A percentile compares a stretch with the other conserved stretches of the same genome.
Conservation (phyloP, 805 yeast genomes). For the Blastobotrys chiropterorum region DNA sequence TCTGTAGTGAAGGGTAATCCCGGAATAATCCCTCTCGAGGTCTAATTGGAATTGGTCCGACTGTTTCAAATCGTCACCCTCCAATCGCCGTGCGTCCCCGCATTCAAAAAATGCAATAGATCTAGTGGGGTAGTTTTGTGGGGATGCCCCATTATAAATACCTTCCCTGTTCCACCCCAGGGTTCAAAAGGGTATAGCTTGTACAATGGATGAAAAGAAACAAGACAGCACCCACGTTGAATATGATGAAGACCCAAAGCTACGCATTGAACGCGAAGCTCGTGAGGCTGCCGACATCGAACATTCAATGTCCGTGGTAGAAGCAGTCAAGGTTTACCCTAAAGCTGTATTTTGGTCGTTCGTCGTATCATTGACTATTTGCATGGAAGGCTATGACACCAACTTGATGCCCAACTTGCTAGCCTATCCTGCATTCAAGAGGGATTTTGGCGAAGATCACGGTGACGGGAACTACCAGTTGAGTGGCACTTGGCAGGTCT, state of each 20-base stretch:
- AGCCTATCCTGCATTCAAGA: constrained; percentile 40
- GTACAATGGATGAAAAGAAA: background rate
- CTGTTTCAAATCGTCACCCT: no score
- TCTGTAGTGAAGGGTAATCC: no score
- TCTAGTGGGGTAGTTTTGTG: background rate
- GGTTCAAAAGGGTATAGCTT: background rate
- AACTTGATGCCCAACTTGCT: constrained; percentile 37
- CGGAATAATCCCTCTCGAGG: no score
- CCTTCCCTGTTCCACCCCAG: background rate
- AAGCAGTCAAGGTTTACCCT: constrained; percentile 29
- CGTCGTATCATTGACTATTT: constrained; percentile 37
- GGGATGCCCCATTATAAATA: background rate
- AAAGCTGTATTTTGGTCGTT: constrained; percentile 43
- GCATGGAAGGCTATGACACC: constrained; percentile 49
- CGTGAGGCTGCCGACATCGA: background rate
- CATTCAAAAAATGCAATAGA: background rate
- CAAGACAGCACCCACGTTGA: background rate
- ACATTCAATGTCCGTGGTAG: background rate
- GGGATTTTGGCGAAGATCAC: constrained; percentile 33
- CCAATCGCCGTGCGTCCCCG: no score
- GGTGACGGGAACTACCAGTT: constrained; percentile 9
- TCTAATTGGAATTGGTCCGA: no score
- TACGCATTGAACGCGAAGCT: background rate
- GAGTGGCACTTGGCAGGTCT: constrained; percentile 23
- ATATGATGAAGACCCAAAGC: constrained; percentile 10